These are phyloP conservation scores for Paecilomyces sp. DNA, from an alignment of 2,329 filamentous ascomycete species.

Conservation along the genomic window DNA sequence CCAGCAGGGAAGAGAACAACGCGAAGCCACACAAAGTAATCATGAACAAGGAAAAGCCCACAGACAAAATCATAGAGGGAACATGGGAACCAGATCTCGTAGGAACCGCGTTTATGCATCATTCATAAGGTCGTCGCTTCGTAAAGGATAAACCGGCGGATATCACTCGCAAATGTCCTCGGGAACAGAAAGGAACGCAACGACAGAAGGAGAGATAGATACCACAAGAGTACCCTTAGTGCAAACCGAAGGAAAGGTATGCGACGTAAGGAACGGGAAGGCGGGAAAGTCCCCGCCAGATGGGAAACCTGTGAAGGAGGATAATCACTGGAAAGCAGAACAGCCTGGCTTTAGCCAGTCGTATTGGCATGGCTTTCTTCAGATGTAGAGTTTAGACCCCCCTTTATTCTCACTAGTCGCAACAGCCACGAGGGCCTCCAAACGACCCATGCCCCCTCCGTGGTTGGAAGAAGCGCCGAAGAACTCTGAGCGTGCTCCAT, in stretches of 20 bases:
- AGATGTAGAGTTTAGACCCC: constrained; percentile 24
- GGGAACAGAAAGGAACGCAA: constrained; percentile 8
- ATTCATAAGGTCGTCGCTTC: constrained; percentile 32
- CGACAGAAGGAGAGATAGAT: constrained; percentile 1
- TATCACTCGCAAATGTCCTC: constrained; percentile 7
- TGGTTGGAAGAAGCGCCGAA: constrained; percentile 20
- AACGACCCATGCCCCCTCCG: constrained; percentile 36
- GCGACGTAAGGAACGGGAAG: constrained; percentile 4
- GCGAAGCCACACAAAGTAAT: constrained; percentile 12
- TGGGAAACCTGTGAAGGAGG: background rate
- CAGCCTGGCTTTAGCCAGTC: background rate
- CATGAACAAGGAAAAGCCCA: constrained; percentile 14
- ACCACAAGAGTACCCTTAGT: background rate
- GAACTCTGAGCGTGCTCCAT: constrained; percentile 19
- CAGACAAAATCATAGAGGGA: constrained; percentile 15
- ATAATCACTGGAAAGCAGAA: background rate
- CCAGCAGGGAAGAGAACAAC: constrained; percentile 10
- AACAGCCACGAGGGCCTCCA: constrained; percentile 45
- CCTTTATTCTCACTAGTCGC: constrained; percentile 41
- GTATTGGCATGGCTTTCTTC: constrained; percentile 7
- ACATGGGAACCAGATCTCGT: constrained; percentile 6
- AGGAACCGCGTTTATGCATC: constrained; percentile 19
- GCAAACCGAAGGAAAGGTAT: constrained; percentile 1
- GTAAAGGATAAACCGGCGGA: constrained; percentile 15
- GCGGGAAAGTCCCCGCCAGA: background rate